Percentiles rank a stretch among this genome's conserved stretches.
phyloP scores from a whole-genome alignment of 352 stramenopile genomes.

The Pythium brassicae region DNA sequence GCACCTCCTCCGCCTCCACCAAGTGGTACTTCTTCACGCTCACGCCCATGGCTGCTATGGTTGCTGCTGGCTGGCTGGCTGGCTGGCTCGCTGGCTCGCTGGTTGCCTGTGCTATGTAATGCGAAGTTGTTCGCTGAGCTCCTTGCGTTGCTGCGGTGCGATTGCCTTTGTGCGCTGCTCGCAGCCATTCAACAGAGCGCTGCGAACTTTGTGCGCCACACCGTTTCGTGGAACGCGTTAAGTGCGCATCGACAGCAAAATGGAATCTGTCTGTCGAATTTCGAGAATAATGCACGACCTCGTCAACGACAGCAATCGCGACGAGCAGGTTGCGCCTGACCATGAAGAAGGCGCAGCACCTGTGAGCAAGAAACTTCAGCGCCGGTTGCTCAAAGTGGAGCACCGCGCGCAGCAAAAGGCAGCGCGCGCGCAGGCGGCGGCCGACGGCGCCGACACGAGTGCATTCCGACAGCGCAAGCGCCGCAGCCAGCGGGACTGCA shows the following conservation, averaged over 20 bases:
- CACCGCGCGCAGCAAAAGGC: constrained; percentile 37
- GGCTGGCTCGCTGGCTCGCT: too few relatives aligned
- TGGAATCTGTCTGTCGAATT: too few relatives aligned
- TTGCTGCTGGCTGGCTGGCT: not conserved
- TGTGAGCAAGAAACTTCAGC: constrained; percentile 45
- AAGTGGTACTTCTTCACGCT: constrained; percentile 76
- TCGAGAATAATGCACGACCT: too few relatives aligned
- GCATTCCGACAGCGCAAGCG: constrained; percentile 28
- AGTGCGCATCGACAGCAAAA: too few relatives aligned
- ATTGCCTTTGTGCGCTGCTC: not conserved
- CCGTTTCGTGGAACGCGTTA: too few relatives aligned
- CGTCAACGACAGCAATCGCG: too few relatives aligned
- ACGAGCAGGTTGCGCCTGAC: not conserved
- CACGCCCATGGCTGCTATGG: constrained; percentile 20
- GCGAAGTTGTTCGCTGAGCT: not conserved
- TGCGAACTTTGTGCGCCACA: too few relatives aligned
- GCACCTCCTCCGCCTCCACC: constrained; percentile 78
- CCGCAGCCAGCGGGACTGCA: constrained; percentile 30
- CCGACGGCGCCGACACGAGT: constrained; percentile 2
- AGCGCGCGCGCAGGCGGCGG: constrained; percentile 10
- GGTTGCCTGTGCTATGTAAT: too few relatives aligned
- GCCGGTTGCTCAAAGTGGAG: constrained; percentile 36
- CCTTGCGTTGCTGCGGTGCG: too few relatives aligned
- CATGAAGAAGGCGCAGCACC: not conserved
- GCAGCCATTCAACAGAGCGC: constrained; percentile 1